Conservation (phyloP, 1,284 basidiomycete genomes). For the Cryptococcus sp. region DNA sequence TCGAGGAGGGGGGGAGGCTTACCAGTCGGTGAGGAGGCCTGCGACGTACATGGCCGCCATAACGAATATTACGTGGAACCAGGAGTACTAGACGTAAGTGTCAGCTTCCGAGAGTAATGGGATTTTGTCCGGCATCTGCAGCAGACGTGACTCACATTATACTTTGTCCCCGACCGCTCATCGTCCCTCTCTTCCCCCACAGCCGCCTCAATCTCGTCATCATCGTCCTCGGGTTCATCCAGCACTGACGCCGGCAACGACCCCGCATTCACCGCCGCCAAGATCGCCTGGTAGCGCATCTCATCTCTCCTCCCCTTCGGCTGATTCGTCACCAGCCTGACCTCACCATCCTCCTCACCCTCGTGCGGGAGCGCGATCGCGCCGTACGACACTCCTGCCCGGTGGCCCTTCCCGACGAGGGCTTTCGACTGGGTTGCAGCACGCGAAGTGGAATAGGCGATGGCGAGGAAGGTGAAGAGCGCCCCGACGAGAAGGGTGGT, state of each 20-base stretch:
- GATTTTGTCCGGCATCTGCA: neutral
- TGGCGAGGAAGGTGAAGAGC: constrained; percentile 94
- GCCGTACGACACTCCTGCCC: constrained; percentile 52
- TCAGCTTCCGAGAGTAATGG: neutral
- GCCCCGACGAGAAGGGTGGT: constrained; percentile 89
- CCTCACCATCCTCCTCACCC: constrained; percentile 53
- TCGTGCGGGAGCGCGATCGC: constrained; percentile 59
- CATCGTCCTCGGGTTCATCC: constrained; percentile 69
- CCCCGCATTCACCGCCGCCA: constrained; percentile 95
- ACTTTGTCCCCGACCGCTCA: constrained; percentile 92
- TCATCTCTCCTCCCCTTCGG: constrained; percentile 75
- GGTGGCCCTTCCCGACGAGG: constrained; percentile 66
- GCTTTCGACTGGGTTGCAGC: constrained; percentile 94
- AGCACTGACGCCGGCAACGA: constrained; percentile 91
- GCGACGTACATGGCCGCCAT: constrained; percentile 97
- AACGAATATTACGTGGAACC: constrained; percentile 98
- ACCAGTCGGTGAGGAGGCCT: constrained; percentile 98
- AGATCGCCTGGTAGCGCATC: constrained; percentile 87
- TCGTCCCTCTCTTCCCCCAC: constrained; percentile 80
- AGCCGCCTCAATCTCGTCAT: constrained; percentile 67
- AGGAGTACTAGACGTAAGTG: constrained; percentile 67
- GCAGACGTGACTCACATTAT: constrained; percentile 64
- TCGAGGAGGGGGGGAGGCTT: constrained; percentile 42
- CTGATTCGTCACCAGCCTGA: constrained; percentile 76
- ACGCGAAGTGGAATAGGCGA: constrained; percentile 93